Conservation (phyloP, 192 early-diverging fungal species). For the Thamnidium elegans region DNA sequence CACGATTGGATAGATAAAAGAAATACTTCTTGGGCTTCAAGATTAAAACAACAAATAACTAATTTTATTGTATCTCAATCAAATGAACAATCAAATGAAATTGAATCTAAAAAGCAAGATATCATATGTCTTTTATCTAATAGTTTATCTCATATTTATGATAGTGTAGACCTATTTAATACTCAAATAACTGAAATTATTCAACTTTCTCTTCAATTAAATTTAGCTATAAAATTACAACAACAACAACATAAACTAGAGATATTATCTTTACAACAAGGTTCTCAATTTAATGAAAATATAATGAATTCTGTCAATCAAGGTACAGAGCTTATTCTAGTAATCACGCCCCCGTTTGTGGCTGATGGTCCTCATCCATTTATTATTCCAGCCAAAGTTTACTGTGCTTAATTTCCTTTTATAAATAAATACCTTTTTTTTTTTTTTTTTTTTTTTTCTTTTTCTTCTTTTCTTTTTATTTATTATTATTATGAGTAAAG, state of each 20-base stretch:
- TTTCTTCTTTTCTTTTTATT: not conserved
- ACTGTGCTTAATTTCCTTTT: constrained; percentile 17
- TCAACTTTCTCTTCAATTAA: constrained; percentile 59
- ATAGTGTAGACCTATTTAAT: not conserved
- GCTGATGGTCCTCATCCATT: constrained; percentile 29
- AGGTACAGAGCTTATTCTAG: constrained; percentile 13
- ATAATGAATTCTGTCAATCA: constrained; percentile 22
- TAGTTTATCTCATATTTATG: constrained; percentile 2
- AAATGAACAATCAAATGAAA: constrained; percentile 1
- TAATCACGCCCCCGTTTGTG: constrained; percentile 28
- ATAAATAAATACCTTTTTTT: too few relatives aligned
- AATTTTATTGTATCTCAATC: constrained; percentile 16
- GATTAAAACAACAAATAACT: constrained; percentile 24
- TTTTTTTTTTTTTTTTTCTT: too few relatives aligned
- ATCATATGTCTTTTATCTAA: constrained; percentile 1
- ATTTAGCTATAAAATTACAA: constrained; percentile 55
- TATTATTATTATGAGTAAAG: constrained; percentile 5
- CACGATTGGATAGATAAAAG: constrained; percentile 21
- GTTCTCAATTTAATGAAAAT: constrained; percentile 9
- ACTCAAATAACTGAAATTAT: constrained; percentile 41
- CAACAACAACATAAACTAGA: constrained; percentile 67
- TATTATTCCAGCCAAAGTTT: constrained; percentile 29
- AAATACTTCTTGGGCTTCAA: constrained; percentile 18
- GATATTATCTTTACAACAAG: constrained; percentile 28
- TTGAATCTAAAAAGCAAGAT: constrained; percentile 1